These are phyloP conservation scores for Tetrahymena malaccensis DNA, from an alignment of 73 alveolate genomes.

Conservation along the genomic window DNA sequence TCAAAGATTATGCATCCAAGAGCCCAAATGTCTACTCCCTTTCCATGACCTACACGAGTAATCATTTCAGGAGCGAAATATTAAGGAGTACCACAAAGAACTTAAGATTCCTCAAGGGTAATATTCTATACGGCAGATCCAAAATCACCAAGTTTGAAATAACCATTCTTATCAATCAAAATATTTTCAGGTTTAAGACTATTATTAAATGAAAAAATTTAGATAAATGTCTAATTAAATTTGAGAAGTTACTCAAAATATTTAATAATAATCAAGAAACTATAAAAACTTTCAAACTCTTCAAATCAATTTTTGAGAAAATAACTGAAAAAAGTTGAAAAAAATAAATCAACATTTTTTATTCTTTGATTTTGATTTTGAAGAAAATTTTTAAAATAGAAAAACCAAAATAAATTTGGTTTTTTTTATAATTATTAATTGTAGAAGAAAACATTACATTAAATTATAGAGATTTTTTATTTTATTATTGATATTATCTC, in stretches of 20 bases:
- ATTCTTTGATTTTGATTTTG: neutral
- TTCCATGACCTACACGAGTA: slow-evolving; percentile 55
- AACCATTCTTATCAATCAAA: slow-evolving; percentile 56
- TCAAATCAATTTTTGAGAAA: too few relatives aligned
- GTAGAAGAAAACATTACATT: neutral
- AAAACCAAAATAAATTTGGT: neutral
- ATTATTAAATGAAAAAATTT: neutral
- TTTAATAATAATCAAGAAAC: too few relatives aligned
- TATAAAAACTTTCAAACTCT: too few relatives aligned
- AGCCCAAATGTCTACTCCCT: slow-evolving; percentile 89
- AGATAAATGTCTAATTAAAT: neutral
- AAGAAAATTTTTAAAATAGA: neutral
- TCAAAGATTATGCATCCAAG: slow-evolving; percentile 76
- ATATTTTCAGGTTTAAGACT: slow-evolving; percentile 74
- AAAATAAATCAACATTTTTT: neutral
- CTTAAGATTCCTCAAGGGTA: slow-evolving; percentile 30
- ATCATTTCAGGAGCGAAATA: slow-evolving; percentile 86
- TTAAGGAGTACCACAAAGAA: slow-evolving; percentile 83
- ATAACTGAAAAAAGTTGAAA: neutral
- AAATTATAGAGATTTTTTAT: neutral
- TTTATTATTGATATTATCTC: neutral
- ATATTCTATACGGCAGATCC: slow-evolving; percentile 61
- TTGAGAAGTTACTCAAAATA: too few relatives aligned
- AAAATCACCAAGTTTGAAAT: slow-evolving; percentile 65
- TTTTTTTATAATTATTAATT: too few relatives aligned